Percentiles rank a stretch among this genome's conserved stretches.
These are phyloP conservation scores for Boletus rufocinnamomeus DNA, from an alignment of 768 basidiomycete genomes.

Conservation along the genomic window DNA sequence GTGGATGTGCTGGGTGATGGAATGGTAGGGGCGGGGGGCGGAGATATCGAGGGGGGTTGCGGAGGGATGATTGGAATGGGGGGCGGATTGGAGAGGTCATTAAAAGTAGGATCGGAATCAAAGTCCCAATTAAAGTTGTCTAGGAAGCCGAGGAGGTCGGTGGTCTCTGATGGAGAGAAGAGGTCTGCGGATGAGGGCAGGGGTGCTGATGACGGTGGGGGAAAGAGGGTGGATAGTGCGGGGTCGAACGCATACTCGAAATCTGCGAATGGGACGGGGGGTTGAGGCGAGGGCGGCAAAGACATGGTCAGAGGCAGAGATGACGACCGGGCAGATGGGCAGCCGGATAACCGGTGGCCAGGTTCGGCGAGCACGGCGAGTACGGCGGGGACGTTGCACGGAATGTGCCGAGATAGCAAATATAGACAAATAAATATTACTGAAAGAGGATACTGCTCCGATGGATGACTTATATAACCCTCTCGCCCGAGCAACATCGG, in stretches of 20 bases:
- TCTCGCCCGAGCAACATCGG: slow-evolving; percentile 32
- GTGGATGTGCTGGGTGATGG: too few relatives aligned
- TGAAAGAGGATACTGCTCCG: slow-evolving; percentile 32
- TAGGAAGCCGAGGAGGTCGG: slow-evolving; percentile 78
- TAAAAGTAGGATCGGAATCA: slow-evolving; percentile 39
- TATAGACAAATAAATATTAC: slow-evolving; percentile 26
- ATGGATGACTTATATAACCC: slow-evolving; percentile 30
- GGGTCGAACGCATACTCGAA: slow-evolving; percentile 76
- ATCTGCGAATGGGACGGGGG: slow-evolving; percentile 63
- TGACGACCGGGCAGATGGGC: slow-evolving; percentile 15
- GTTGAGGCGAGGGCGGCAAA: slow-evolving; percentile 36
- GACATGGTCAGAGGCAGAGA: slow-evolving; percentile 30
- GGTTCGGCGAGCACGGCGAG: slow-evolving; percentile 9
- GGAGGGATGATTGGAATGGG: slow-evolving; percentile 7
- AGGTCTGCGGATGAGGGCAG: slow-evolving; percentile 74
- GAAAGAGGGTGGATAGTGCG: slow-evolving; percentile 54
- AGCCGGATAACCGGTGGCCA: slow-evolving; percentile 26
- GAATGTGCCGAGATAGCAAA: slow-evolving; percentile 27
- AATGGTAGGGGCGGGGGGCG: neutral
- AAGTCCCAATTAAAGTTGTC: slow-evolving; percentile 78
- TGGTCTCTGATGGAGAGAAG: slow-evolving; percentile 76
- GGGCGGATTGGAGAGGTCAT: slow-evolving; percentile 10
- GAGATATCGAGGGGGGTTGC: neutral
- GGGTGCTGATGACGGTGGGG: slow-evolving; percentile 57
- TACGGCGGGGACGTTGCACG: slow-evolving; percentile 10